phyloP scores from a whole-genome alignment of 768 basidiomycete species.

The Leccinellum albellum region DNA sequence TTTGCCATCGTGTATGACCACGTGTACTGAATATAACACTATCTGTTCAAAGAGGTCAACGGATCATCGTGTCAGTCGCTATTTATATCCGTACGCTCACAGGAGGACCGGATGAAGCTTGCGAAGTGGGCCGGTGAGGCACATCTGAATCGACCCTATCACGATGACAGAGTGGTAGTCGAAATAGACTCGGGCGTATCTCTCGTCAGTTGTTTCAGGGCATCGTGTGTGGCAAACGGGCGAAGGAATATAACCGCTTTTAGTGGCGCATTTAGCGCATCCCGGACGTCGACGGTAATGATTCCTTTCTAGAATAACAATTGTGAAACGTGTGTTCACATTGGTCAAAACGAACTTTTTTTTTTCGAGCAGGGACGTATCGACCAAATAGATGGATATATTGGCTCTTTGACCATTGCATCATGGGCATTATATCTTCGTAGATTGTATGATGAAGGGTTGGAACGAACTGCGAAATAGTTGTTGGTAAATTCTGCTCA shows the following conservation, averaged over 20 bases:
- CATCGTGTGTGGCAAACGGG: background rate
- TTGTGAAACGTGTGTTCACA: conserved; percentile 5
- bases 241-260: conserved; percentile 2
- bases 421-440: conserved; percentile 11
- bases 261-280: background rate
- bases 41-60: background rate
- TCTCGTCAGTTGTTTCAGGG: background rate
- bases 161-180: background rate
- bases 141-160: background rate
- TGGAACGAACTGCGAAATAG: conserved; percentile 1
- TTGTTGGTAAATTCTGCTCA: conserved; percentile 17
- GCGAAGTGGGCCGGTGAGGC: background rate
- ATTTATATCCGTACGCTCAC: background rate
- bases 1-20: background rate
- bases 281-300: background rate
- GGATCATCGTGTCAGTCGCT: background rate
- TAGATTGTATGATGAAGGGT: conserved; percentile 10
- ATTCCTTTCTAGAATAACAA: background rate
- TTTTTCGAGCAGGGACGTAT: conserved; percentile 5
- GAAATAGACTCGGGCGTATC: background rate
- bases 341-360: conserved; percentile 2
- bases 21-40: background rate
- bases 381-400: conserved; percentile 5
- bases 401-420: conserved; percentile 5
- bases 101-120: background rate